Evolutionary conservation across 108 stramenopile genomes (phyloP).

Genomic region (Cylindrotheca closterium): DNA sequence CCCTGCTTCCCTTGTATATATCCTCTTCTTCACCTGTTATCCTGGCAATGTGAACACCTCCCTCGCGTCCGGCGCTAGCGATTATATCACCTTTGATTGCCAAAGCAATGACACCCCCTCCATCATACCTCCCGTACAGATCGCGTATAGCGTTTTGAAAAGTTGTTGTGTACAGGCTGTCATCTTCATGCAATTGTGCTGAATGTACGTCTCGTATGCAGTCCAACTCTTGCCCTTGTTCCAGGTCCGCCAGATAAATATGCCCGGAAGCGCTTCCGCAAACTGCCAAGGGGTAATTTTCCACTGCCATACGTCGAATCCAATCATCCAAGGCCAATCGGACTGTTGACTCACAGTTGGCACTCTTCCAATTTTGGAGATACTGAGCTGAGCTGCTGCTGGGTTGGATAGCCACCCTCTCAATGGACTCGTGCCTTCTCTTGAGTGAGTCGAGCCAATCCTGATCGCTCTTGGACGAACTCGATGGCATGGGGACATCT

Average conservation of each 20-base stretch:
- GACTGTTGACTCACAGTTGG: conserved; percentile 24
- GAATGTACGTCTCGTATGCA: conserved; percentile 26
- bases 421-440: neutral
- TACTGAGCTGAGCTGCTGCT: neutral
- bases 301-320: conserved; percentile 69
- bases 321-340: conserved; percentile 53
- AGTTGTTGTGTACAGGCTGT: conserved; percentile 5
- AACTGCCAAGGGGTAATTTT: conserved; percentile 62
- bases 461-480: neutral
- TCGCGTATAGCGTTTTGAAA: conserved; percentile 9
- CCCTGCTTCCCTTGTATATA: conserved; percentile 25
- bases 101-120: conserved; percentile 56
- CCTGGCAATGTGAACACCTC: conserved; percentile 46
- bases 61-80: conserved; percentile 57
- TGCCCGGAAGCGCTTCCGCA: conserved; percentile 63
- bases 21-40: conserved; percentile 28
- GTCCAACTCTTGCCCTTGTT: conserved; percentile 49
- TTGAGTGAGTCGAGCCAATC: neutral
- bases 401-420: neutral
- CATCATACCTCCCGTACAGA: conserved; percentile 58
- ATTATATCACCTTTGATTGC: conserved; percentile 45
- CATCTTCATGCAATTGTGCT: conserved; percentile 8
- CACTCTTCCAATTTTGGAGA: conserved; percentile 30
- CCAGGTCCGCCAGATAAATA: conserved; percentile 55
- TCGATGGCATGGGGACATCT: conserved; percentile 2